Base-by-base conservation (phyloP, 2,329 filamentous ascomycete genomes). In the Paramyrothecium sp. region DNA sequence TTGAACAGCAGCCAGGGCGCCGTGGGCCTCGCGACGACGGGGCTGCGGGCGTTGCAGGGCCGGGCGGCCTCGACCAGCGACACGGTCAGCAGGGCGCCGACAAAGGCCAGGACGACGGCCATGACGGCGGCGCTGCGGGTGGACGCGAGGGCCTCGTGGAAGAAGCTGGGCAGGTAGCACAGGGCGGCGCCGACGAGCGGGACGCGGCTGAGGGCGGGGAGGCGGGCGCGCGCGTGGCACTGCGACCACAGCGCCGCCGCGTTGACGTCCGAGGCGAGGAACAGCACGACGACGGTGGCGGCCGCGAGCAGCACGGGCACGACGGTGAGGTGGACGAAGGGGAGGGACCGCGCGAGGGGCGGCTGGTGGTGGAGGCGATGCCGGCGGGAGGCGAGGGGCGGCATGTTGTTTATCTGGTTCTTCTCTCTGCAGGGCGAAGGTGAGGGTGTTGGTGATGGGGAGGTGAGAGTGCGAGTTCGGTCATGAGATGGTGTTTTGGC, bases 161-260 rank as follows among this genome's bases (percentile, higher is more conserved):
- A 78, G 72, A 82, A 81, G 72, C 75, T 78, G 64, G 81, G 71
- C 57, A 81, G 66, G 67, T 80, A 83, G 69, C 81, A 84, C 26
- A 72, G 58, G 17, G 78, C 76, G 2, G 78, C 71, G 41, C 79
- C 79, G 22, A 83, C 54, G 48, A 77, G 58, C 7, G 79, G 79
- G 2, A 81, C 64, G n/a, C 67, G 74, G 50, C 75, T 77, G 21
- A 84, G 65, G 19, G 54, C 71, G 12, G 77, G 78, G 21, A 83
- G 65, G 17, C 76, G 77, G 10, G 78, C 68, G 58, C 69, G 77
- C 2, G 81, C 72, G 65, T 82, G 77, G 69, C 81, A 84, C 63
- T 83, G 80, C 48, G 79, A 82, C 71, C 78, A 82, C 58, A 84
- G 78, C 60, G 82, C 71, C 19, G 78, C 75, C 56, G 77, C 71